These are phyloP conservation scores for Niebla homalea DNA, from an alignment of 495 filamentous ascomycete species.

Conservation along the genomic window DNA sequence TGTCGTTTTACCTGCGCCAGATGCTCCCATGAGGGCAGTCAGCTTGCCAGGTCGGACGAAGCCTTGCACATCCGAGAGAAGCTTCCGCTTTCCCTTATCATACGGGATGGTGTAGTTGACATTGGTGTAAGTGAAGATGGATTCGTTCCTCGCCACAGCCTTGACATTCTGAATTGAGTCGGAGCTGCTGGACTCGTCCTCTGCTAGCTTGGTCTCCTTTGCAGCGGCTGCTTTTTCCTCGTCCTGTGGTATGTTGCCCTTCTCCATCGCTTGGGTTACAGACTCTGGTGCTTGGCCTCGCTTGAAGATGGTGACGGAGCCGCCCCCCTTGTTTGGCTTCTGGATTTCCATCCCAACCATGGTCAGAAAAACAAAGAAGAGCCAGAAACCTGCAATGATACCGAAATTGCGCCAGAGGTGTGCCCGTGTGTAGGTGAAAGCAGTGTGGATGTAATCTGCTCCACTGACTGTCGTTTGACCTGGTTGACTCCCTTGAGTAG, in stretches of 20 bases:
- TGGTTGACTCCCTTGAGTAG: slow-evolving; percentile 39
- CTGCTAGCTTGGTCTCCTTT: slow-evolving; percentile 16
- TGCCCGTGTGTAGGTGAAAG: slow-evolving; percentile 39
- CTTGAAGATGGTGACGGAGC: slow-evolving; percentile 55
- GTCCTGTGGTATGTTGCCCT: slow-evolving; percentile 27
- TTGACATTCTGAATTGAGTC: slow-evolving; percentile 20
- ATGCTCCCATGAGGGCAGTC: slow-evolving; percentile 56
- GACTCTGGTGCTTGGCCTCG: slow-evolving; percentile 43
- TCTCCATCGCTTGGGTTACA: slow-evolving; percentile 35
- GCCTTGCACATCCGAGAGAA: slow-evolving; percentile 53
- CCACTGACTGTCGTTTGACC: slow-evolving; percentile 40
- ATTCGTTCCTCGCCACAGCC: slow-evolving; percentile 42
- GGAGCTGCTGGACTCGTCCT: slow-evolving; percentile 19
- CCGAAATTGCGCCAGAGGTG: slow-evolving; percentile 53
- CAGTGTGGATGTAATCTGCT: slow-evolving; percentile 36
- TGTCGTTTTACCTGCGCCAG: slow-evolving; percentile 52
- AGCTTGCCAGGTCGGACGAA: slow-evolving; percentile 60
- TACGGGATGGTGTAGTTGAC: slow-evolving; percentile 63
- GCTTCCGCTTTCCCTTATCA: slow-evolving; percentile 40
- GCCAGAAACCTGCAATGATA: slow-evolving; percentile 43
- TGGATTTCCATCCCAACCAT: slow-evolving; percentile 56
- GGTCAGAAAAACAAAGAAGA: slow-evolving; percentile 39
- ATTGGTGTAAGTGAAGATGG: slow-evolving; percentile 65
- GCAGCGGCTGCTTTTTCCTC: slow-evolving; percentile 27
- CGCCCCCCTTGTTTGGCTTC: slow-evolving; percentile 59